These are phyloP conservation scores for Colletotrichum destructivum DNA, from an alignment of 2,329 filamentous ascomycete species.

Conservation along the genomic window DNA sequence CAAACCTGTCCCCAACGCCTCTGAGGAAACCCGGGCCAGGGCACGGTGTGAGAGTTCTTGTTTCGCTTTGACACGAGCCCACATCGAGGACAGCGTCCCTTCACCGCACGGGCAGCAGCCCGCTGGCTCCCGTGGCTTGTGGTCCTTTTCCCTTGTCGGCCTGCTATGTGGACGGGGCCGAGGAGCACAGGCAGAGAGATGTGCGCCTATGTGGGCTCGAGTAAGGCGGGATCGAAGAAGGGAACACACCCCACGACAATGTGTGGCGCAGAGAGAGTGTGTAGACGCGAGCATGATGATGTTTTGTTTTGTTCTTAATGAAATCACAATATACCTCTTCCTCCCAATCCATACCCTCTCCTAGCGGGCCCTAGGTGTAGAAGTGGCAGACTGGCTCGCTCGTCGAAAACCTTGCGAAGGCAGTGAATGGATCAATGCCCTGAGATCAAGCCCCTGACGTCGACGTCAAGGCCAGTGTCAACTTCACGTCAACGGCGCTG, in stretches of 20 bases:
- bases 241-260: too few relatives aligned
- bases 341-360: too few relatives aligned
- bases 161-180: neutral
- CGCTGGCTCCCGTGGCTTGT: neutral
- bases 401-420: neutral
- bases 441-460: constrained; percentile 3
- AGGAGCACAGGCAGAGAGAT: too few relatives aligned
- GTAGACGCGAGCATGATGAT: too few relatives aligned
- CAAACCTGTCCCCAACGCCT: neutral
- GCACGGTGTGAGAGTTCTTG: neutral
- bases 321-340: neutral
- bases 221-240: too few relatives aligned
- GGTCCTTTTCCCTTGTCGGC: too few relatives aligned
- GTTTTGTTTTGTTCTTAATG: too few relatives aligned
- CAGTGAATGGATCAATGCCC: neutral
- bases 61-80: constrained; percentile 1
- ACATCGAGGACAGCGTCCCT: neutral
- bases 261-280: too few relatives aligned
- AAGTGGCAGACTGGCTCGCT: neutral
- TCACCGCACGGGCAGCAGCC: constrained; percentile 8
- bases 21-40: neutral
- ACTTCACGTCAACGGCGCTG: constrained; percentile 4
- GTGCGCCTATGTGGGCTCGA: neutral
- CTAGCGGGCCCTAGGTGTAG: too few relatives aligned
- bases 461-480: neutral